phyloP scores from a whole-genome alignment of 257 asterid genomes.

The Jasminum sambac region DNA sequence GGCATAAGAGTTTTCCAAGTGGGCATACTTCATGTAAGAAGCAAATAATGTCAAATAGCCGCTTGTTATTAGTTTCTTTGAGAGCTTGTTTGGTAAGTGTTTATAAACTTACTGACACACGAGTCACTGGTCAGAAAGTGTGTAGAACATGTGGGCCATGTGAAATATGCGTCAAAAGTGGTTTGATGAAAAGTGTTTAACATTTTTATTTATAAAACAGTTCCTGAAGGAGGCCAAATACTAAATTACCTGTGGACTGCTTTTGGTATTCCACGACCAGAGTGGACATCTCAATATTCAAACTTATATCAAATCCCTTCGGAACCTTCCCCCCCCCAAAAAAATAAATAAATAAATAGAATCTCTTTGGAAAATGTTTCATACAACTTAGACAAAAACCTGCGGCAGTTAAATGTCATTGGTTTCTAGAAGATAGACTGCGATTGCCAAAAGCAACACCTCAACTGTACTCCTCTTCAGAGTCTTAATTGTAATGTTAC shows the following conservation, averaged over 20 bases:
- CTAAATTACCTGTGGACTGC: not conserved
- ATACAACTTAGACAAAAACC: not conserved
- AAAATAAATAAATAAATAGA: too few relatives aligned
- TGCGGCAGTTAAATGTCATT: not conserved
- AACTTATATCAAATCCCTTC: not conserved
- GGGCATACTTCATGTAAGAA: slow-evolving; percentile 91
- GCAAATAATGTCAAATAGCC: not conserved
- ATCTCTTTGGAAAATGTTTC: not conserved
- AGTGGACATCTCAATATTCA: not conserved
- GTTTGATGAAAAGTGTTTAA: too few relatives aligned
- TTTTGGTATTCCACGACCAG: not conserved
- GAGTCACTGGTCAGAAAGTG: slow-evolving; percentile 33
- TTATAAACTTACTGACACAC: too few relatives aligned
- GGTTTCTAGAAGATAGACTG: not conserved
- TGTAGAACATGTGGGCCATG: slow-evolving; percentile 5
- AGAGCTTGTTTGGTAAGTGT: not conserved
- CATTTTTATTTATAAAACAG: too few relatives aligned
- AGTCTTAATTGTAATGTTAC: not conserved
- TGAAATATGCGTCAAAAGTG: too few relatives aligned
- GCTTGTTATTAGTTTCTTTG: slow-evolving; percentile 5
- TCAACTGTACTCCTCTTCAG: not conserved
- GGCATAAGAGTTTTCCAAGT: slow-evolving; percentile 86
- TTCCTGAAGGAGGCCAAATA: not conserved
- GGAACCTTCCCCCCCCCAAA: too few relatives aligned
- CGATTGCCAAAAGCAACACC: not conserved